Conservation (phyloP, 192 early-diverging fungal genomes). For the Cetraspora pellucida region DNA sequence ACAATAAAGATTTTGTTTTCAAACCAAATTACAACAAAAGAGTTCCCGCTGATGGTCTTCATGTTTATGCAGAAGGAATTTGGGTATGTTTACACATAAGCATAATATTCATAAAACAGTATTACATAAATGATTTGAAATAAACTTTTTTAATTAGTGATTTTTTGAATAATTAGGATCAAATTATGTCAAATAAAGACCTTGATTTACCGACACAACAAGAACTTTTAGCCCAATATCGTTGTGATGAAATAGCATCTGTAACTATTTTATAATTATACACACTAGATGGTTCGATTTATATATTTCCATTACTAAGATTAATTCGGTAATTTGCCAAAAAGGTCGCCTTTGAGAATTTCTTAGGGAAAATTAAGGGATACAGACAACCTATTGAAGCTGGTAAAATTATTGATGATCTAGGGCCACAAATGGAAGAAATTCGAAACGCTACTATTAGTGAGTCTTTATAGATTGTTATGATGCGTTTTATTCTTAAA, state of each 20-base stretch:
- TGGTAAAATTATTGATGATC: slow-evolving; percentile 74
- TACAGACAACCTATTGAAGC: slow-evolving; percentile 73
- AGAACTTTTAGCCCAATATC: slow-evolving; percentile 95
- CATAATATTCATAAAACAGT: not conserved
- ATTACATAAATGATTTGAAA: too few relatives aligned
- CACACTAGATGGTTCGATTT: not conserved
- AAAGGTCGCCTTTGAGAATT: slow-evolving; percentile 69
- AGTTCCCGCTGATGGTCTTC: slow-evolving; percentile 96
- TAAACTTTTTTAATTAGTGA: not conserved
- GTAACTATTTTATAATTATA: slow-evolving; percentile 34
- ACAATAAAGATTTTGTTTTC: slow-evolving; percentile 80
- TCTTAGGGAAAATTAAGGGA: slow-evolving; percentile 63
- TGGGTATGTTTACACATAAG: slow-evolving; percentile 56
- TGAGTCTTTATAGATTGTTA: slow-evolving; percentile 24
- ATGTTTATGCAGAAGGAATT: slow-evolving; percentile 86
- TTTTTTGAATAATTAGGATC: slow-evolving; percentile 51
- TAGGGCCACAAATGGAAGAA: slow-evolving; percentile 68
- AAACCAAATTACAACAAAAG: slow-evolving; percentile 81
- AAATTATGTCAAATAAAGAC: slow-evolving; percentile 92
- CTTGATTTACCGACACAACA: slow-evolving; percentile 98
- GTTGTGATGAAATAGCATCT: slow-evolving; percentile 95
- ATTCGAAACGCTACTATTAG: slow-evolving; percentile 61
- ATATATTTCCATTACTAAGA: not conserved
- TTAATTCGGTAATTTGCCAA: not conserved
- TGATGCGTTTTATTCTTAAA: slow-evolving; percentile 29